Evolutionary conservation across 345 rosid genomes (phyloP).

Genomic region (Aegle marmelos): DNA sequence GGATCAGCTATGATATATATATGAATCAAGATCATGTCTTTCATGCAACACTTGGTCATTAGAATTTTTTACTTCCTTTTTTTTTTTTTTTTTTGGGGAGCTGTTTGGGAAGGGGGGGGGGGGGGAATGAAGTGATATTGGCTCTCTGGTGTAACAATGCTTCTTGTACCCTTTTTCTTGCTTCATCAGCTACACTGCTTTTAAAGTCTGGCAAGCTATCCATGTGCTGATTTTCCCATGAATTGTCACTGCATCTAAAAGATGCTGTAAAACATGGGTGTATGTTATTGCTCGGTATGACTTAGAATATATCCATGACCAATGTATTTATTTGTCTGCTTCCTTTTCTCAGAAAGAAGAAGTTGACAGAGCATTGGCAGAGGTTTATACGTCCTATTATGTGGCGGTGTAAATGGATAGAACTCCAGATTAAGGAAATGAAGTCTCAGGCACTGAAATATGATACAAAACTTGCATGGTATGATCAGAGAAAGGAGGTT

Average conservation of each 20-base stretch:
- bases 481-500: slow-evolving; percentile 41
- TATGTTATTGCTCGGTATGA: neutral
- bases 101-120: too few relatives aligned
- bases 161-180: neutral
- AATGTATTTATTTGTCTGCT: neutral
- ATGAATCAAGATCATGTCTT: neutral
- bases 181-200: neutral
- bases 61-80: too few relatives aligned
- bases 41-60: neutral
- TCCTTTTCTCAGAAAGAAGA: slow-evolving; percentile 51
- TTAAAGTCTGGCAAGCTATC: neutral
- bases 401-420: slow-evolving; percentile 90
- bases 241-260: neutral
- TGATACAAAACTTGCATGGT: slow-evolving; percentile 52
- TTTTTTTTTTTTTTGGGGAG: too few relatives aligned
- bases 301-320: neutral
- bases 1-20: neutral
- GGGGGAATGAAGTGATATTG: neutral
- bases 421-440: slow-evolving; percentile 55
- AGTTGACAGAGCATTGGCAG: slow-evolving; percentile 82
- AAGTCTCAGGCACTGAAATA: slow-evolving; percentile 54
- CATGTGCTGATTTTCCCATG: neutral
- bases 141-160: neutral
- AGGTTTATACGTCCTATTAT: slow-evolving; percentile 62
- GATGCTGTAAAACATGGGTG: neutral